Base-by-base conservation (phyloP, 2,329 filamentous ascomycete species). In the Karstenula rhodostoma region DNA sequence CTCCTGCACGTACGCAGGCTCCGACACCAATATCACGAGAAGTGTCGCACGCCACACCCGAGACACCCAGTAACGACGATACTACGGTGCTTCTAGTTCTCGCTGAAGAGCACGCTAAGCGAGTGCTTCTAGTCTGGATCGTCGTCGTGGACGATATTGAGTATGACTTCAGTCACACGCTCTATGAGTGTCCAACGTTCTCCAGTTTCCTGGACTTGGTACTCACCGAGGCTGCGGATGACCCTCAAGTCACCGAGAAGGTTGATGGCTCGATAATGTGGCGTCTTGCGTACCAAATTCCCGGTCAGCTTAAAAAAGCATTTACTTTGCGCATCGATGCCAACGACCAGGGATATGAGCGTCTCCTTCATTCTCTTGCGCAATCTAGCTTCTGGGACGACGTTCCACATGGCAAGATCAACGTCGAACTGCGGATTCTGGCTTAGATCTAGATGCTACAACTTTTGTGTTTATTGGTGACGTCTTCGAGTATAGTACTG, bases 151-250 rank as follows among this genome's bases (percentile, higher is more conserved):
- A 61, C 13, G 64, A 50, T 10, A 40, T 50, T 1, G 60, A 61
- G 8, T 60, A 58, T 19, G 59, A 62, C 4, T 58, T 62, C 22
- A 37, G 35, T n/a, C 56, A 62, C 6, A 55, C 60, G 1, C 17
- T 68, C 7, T 15, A 35, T 13, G 56, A 66, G 8, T 67, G 65
- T 48, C 43, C 57, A 9, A 46, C 56, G 1, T 63, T 69, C 25
- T 22, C 25, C 19, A 51, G 53, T 17, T 53, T 66, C 27, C 43
- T 67, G 1, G 13, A 19, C 1, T 25, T 57, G 12, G 27, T 66
- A 8, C 47, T 51, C 23, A 56, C 53, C 8, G 58, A 63, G 2
- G 44, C 49, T 1, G 35, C 62, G 35, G 43, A 22, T 23, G 51
- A 66, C 3, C 58, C 61, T 15, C 8, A 47, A n/a, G 47, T 47